Evolutionary conservation across 495 filamentous ascomycete species (phyloP), one percentile per base, ranked within the genome.

Genomic region (Lasiosphaeriaceae sp.): DNA sequence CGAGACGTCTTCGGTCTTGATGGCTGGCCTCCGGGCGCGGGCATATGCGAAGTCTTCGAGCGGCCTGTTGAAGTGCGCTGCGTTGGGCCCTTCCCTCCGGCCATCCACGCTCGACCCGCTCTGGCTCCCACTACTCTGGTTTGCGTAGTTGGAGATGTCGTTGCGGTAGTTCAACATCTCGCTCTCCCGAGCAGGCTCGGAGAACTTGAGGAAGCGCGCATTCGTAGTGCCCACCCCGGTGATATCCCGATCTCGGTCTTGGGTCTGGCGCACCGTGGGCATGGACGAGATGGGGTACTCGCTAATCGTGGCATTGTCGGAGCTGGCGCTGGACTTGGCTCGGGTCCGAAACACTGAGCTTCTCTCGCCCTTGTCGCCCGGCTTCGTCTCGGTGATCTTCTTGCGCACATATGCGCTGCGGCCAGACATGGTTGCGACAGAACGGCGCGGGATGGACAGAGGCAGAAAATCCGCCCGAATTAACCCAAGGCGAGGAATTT

Each of bases 341-440:
- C 70, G 58, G 35, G 54, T 50, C 50, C 70, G 55, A 21, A 55
- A 50, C 22, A 37, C 53, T 14, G 39, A 43, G 8, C 12, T 12
- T 17, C 39, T 6, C 14, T 54, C 45, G 8, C 19, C 43, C 34
- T 63, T 68, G 2, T 65, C 66, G 24, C 62, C 65, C 5, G 62
- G 35, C 60, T 72, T 77, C n/a, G 69, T 66, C 47, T 77, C 74
- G 0, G 73, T 76, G 63, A 76, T 79, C 69, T 78, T 77, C 62
- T 80, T 82, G 54, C 79, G 72, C 56, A 80, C 77, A 61, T 79
- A 74, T 17, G 79, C 79, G 60, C 79, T 82, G 46, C 79, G 69
- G 49, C 79, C 79, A n/a, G 79, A 82, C 79, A 82, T 82, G 54
- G 44, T 71, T 29, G 39, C 45, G 24, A 9, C 29, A n/a, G 22